These are phyloP conservation scores for Aspergillus nanangensis DNA, from an alignment of 495 filamentous ascomycete species.

Conservation along the genomic window DNA sequence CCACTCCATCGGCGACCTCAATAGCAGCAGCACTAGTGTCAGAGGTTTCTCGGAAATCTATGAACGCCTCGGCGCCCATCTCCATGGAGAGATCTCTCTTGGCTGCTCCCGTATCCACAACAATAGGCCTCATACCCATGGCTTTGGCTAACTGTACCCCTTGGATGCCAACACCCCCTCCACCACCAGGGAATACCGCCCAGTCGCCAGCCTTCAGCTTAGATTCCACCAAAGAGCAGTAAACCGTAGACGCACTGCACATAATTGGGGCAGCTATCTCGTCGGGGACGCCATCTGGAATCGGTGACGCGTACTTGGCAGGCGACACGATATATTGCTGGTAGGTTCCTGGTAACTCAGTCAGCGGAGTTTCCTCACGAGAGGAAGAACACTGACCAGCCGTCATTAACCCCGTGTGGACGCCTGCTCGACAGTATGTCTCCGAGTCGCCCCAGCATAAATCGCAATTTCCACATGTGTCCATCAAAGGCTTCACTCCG, in stretches of 20 bases:
- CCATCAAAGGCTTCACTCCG: conserved; percentile 52
- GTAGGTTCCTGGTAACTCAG: conserved; percentile 52
- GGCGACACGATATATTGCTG: conserved; percentile 61
- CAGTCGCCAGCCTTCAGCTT: conserved; percentile 53
- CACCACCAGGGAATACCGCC: conserved; percentile 49
- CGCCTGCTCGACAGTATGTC: conserved; percentile 31
- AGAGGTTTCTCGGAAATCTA: conserved; percentile 38
- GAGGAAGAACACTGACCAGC: conserved; percentile 20
- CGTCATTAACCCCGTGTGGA: conserved; percentile 31
- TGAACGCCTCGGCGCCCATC: conserved; percentile 49
- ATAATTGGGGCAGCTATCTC: conserved; percentile 58
- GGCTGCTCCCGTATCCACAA: conserved; percentile 38
- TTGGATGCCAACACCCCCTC: conserved; percentile 61
- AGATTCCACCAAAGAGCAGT: conserved; percentile 51
- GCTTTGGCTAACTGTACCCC: conserved; percentile 56
- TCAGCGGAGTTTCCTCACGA: no score
- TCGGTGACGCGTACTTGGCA: conserved; percentile 60
- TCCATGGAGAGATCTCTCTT: conserved; percentile 36
- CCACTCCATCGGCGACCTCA: conserved; percentile 39
- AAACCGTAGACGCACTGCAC: conserved; percentile 54
- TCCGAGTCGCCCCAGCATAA: conserved; percentile 43
- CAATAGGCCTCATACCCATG: conserved; percentile 51
- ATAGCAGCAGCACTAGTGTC: conserved; percentile 35
- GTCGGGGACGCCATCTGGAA: conserved; percentile 55
- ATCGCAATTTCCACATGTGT: conserved; percentile 48